phyloP scores from a whole-genome alignment of 495 filamentous ascomycete species.

The Durotheca rogersii region DNA sequence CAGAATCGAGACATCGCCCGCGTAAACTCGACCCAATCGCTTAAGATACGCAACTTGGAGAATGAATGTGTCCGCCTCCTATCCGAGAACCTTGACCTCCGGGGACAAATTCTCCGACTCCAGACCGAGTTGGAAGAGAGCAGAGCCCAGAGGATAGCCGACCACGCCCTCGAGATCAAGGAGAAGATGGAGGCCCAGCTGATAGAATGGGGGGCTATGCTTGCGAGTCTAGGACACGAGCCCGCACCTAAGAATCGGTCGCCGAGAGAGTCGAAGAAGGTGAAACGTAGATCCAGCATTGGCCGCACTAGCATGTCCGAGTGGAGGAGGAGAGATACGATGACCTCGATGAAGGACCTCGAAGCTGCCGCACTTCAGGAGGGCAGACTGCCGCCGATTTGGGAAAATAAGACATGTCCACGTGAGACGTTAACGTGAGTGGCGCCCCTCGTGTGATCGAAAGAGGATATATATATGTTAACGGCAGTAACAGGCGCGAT shows the following conservation, averaged over 20 bases:
- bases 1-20: constrained; percentile 94
- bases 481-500: constrained; percentile 38
- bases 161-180: constrained; percentile 68
- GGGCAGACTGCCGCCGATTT: constrained; percentile 74
- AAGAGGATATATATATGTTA: constrained; percentile 23
- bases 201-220: constrained; percentile 62
- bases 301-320: constrained; percentile 41
- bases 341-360: constrained; percentile 45
- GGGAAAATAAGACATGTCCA: constrained; percentile 78
- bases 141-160: constrained; percentile 49
- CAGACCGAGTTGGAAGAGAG: constrained; percentile 62
- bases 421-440: constrained; percentile 73
- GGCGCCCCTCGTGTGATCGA: not conserved
- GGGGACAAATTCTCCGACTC: constrained; percentile 73
- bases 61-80: constrained; percentile 79
- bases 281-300: constrained; percentile 35
- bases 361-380: constrained; percentile 58
- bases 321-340: constrained; percentile 48
- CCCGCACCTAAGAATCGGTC: constrained; percentile 44
- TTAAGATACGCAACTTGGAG: constrained; percentile 85
- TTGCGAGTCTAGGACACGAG: constrained; percentile 60
- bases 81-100: constrained; percentile 82
- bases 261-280: constrained; percentile 33
- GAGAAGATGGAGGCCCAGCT: constrained; percentile 69
- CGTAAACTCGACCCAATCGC: constrained; percentile 85